Conservation (phyloP, 1,284 basidiomycete species). For the Marasmius tenuissimus region DNA sequence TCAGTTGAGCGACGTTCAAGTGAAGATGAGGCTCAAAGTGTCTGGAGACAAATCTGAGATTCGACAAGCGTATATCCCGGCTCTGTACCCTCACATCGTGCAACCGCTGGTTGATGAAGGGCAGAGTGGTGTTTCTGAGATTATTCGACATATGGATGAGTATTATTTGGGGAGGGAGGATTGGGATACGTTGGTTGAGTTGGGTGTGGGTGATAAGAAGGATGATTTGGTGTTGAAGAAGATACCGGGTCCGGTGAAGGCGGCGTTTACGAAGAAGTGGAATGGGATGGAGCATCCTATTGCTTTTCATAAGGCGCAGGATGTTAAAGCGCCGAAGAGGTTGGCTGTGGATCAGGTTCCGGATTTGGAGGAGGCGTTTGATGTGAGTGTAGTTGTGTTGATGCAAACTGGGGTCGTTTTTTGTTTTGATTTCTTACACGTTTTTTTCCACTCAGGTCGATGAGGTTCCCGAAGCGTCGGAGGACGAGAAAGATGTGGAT, state of each 20-base stretch:
- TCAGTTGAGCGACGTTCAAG: constrained; percentile 88
- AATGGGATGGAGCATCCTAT: constrained; percentile 87
- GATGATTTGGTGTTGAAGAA: constrained; percentile 80
- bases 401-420: not conserved
- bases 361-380: constrained; percentile 87
- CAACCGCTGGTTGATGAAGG: constrained; percentile 76
- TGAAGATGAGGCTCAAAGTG: constrained; percentile 91
- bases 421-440: not conserved
- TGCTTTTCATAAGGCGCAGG: constrained; percentile 84
- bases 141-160: constrained; percentile 90
- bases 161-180: constrained; percentile 94
- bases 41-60: constrained; percentile 90
- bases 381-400: constrained; percentile 41
- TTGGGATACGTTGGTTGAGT: constrained; percentile 93
- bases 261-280: constrained; percentile 88
- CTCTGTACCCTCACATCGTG: constrained; percentile 79
- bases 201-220: constrained; percentile 82
- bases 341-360: constrained; percentile 72
- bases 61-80: constrained; percentile 87
- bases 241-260: constrained; percentile 81
- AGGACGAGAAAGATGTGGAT: constrained; percentile 47
- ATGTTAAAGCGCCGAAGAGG: constrained; percentile 78
- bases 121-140: constrained; percentile 76
- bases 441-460: constrained; percentile 36
- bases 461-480: constrained; percentile 46